Conservation (phyloP, 345 rosid species). For the Euphorbia pulcherrima region DNA sequence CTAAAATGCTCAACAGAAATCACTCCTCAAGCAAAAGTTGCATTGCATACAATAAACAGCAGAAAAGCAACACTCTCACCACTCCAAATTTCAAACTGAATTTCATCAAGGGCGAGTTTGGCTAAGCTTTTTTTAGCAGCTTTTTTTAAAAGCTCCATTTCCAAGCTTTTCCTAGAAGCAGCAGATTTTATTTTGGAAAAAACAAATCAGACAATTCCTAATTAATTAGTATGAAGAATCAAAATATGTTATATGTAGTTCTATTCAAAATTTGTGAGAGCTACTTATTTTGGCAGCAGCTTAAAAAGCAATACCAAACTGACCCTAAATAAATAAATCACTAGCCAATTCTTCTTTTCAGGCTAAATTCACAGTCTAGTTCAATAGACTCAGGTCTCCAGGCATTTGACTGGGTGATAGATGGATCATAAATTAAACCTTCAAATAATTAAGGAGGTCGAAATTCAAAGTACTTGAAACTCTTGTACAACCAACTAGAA, state of each 20-base stretch:
- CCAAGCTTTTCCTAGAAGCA: too few species aligned
- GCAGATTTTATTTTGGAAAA: too few species aligned
- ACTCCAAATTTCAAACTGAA: neutral
- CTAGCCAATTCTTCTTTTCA: neutral
- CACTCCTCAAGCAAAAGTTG: neutral
- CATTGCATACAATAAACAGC: neutral
- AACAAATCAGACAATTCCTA: too few species aligned
- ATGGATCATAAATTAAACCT: neutral
- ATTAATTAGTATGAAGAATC: too few species aligned
- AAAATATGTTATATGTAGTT: too few species aligned
- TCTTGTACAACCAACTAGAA: neutral
- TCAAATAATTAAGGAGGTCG: neutral
- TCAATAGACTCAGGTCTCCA: too few species aligned
- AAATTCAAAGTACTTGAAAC: neutral
- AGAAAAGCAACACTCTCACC: neutral
- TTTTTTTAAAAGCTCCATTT: too few species aligned
- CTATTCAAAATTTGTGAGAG: too few species aligned
- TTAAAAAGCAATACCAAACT: neutral
- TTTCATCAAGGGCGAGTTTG: neutral
- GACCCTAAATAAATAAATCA: too few species aligned
- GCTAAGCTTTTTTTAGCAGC: too few species aligned
- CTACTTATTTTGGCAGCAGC: too few species aligned
- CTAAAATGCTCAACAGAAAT: neutral
- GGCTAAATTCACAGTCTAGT: neutral
- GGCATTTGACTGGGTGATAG: neutral